Percentiles rank a stretch among this genome's conserved stretches.
Evolutionary conservation across 1,284 basidiomycete species (phyloP).

Genomic region (Afroboletus lepidellus): DNA sequence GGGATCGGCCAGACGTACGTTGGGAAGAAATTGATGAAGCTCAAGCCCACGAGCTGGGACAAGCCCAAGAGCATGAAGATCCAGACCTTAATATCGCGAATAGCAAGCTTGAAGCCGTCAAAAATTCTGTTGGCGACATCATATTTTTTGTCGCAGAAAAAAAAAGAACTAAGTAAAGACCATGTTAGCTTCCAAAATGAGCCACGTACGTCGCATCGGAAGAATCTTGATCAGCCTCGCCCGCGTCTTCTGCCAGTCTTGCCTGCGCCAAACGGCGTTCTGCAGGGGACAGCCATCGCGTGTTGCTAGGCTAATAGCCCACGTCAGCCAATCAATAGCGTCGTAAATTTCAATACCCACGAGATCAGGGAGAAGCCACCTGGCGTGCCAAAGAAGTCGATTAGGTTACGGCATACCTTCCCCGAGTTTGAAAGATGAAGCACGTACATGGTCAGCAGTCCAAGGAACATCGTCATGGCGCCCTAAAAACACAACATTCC

Average conservation of each 20-base stretch:
- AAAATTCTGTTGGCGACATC: slow-evolving; percentile 39
- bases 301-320: not conserved
- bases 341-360: not conserved
- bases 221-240: slow-evolving; percentile 23
- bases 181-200: not conserved
- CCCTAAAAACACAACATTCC: slow-evolving; percentile 39
- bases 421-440: not conserved
- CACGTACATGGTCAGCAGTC: slow-evolving; percentile 54
- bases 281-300: slow-evolving; percentile 7
- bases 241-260: slow-evolving; percentile 4
- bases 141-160: not conserved
- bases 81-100: slow-evolving; percentile 61
- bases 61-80: slow-evolving; percentile 58
- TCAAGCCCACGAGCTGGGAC: slow-evolving; percentile 57
- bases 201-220: slow-evolving; percentile 49
- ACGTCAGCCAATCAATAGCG: not conserved
- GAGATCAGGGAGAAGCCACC: slow-evolving; percentile 40
- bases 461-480: slow-evolving; percentile 53
- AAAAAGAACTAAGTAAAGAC: not conserved
- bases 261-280: slow-evolving; percentile 5
- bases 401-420: not conserved
- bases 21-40: slow-evolving; percentile 75
- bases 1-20: slow-evolving; percentile 44
- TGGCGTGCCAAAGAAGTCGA: slow-evolving; percentile 17
- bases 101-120: slow-evolving; percentile 54